Percentiles rank a stretch among this genome's conserved stretches.
These are phyloP conservation scores for Coemansia sp. DNA, from an alignment of 192 early-diverging fungal species.

Conservation along the genomic window DNA sequence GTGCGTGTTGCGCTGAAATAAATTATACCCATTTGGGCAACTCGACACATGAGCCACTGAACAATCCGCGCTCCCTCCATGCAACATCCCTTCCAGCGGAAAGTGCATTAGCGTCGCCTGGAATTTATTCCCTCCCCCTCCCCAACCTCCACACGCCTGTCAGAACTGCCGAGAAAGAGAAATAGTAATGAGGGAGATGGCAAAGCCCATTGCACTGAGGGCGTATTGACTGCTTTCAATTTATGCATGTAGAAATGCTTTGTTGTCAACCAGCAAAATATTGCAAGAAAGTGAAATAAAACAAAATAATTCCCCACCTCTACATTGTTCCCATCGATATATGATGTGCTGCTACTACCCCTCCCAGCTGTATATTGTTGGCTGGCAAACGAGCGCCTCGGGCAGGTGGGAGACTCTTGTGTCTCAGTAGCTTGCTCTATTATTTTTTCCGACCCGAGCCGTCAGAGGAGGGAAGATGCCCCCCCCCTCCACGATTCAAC, in stretches of 20 bases:
- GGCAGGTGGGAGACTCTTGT: neutral
- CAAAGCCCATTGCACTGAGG: too few relatives aligned
- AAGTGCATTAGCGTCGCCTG: neutral
- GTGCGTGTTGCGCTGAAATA: neutral
- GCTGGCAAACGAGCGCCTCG: neutral
- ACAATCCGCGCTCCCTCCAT: neutral
- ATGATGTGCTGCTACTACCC: neutral
- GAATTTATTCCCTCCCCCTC: neutral
- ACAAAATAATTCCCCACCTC: neutral
- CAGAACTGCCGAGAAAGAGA: neutral
- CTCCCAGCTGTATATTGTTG: neutral
- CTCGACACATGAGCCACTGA: too few relatives aligned
- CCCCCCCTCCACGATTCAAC: neutral
- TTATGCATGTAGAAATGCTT: slow-evolving; percentile 2
- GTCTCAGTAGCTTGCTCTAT: neutral
- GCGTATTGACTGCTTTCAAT: slow-evolving; percentile 7
- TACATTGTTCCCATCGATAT: neutral
- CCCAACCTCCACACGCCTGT: slow-evolving; percentile 3
- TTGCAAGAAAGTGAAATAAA: too few relatives aligned
- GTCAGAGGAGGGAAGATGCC: neutral
- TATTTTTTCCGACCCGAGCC: slow-evolving; percentile 3
- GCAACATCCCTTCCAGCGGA: neutral
- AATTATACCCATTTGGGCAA: too few relatives aligned
- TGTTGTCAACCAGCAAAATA: neutral
- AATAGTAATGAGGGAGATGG: neutral